Percentiles rank a stretch among this genome's conserved stretches.
Evolutionary conservation across 352 stramenopile species (phyloP).

Genomic region (Globisporangium yorkense): DNA sequence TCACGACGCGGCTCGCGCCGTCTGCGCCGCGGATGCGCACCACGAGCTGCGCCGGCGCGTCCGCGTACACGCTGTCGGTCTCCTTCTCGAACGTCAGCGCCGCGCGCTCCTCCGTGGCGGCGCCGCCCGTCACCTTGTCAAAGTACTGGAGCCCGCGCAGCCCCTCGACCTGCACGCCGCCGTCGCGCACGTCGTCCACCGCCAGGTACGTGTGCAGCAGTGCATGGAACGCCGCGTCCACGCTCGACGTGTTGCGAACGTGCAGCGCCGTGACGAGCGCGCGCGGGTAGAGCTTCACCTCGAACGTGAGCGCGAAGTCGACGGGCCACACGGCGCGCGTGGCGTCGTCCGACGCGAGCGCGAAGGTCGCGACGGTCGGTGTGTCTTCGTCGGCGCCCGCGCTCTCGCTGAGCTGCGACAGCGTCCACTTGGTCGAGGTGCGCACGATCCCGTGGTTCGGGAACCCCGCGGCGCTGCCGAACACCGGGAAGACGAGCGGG

Average conservation of each 20-base stretch:
- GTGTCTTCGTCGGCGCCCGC: constrained; percentile 24
- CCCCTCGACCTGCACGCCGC: constrained; percentile 50
- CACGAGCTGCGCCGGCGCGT: constrained; percentile 54
- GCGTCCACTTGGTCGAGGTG: constrained; percentile 54
- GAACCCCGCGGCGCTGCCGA: constrained; percentile 83
- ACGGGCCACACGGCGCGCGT: constrained; percentile 31
- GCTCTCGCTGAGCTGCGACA: constrained; percentile 39
- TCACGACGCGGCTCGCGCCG: constrained; percentile 53
- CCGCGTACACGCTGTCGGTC: constrained; percentile 62
- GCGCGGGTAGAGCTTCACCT: constrained; percentile 80
- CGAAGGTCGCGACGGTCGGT: constrained; percentile 61
- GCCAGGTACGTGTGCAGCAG: constrained; percentile 22
- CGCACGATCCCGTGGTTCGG: constrained; percentile 94
- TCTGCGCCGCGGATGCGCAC: constrained; percentile 57
- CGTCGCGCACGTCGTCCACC: background rate
- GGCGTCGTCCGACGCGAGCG: constrained; percentile 31
- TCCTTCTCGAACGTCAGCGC: background rate
- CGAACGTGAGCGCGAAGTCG: constrained; percentile 80
- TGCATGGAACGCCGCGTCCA: constrained; percentile 89
- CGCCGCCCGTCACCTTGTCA: constrained; percentile 82
- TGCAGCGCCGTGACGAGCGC: constrained; percentile 84
- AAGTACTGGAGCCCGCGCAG: constrained; percentile 82
- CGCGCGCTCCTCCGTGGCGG: background rate
- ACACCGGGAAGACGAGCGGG: constrained; percentile 96
- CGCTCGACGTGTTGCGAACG: constrained; percentile 86